Evolutionary conservation across 1,284 basidiomycete species (phyloP), one percentile per base, ranked within the genome.

Genomic region (Ceratobasidium sp.): DNA sequence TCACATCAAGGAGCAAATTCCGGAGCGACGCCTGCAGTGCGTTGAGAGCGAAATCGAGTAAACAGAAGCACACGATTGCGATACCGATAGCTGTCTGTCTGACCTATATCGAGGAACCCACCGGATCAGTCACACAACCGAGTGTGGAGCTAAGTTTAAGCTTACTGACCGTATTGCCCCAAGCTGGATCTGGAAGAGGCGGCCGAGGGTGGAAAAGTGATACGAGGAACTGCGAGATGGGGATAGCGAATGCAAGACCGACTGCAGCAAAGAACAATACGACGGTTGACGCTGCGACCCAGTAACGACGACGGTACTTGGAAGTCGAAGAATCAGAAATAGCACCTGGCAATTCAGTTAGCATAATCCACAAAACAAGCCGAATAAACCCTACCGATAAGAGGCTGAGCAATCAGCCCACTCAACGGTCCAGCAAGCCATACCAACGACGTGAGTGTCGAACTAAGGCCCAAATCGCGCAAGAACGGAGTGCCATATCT

Each of bases 371-470:
- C 13, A 20, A 70, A 42, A 48, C 26, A 33, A 17, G 64, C 40
- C 5, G 23, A 20, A 9, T 13, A 28, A 68, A 26, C 71, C 88
- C 79, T 81, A 92, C 95, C 97, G 80, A 99, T 97, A 78, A 99
- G 88, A 23, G 97, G 97, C 84, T 99, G 97, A 4, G 96, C 96
- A 75, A 99, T 88, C 64, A 99, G 88, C 7, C 97, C 97, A 77
- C 94, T 95, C 78, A 99, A 93, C 10, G 96, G 96, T 5, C 97
- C 98, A 42, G 97, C 97, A 61, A 99, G 89, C 97, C 97, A 99
- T 44, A 99, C 97, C 17, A 98, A 88, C 77, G 95, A 94, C 4
- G 98, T 98, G 40, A 96, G 87, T 82, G 96, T 91, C 83, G 97
- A 96, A 1, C 95, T 93, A 42, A 99, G 88, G 10, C 97, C 97